These are phyloP conservation scores for Ceratobasidium sp. DNA, from an alignment of 1,284 basidiomycete species.

Conservation along the genomic window DNA sequence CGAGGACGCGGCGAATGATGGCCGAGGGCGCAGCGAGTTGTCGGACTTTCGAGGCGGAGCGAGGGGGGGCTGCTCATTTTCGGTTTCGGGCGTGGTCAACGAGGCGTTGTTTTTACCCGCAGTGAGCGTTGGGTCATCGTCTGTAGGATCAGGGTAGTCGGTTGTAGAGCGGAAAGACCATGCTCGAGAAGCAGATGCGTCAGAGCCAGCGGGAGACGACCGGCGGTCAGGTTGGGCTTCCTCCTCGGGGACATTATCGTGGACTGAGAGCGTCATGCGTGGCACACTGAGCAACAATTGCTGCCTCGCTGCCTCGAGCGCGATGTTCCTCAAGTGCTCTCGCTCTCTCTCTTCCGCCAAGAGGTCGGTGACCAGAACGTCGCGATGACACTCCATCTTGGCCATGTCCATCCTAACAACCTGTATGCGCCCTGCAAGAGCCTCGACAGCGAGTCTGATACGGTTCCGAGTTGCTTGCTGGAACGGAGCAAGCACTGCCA, in stretches of 20 bases:
- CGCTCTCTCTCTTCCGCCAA: slow-evolving; percentile 75
- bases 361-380: slow-evolving; percentile 78
- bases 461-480: slow-evolving; percentile 83
- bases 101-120: slow-evolving; percentile 31
- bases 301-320: slow-evolving; percentile 75
- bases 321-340: slow-evolving; percentile 72
- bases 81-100: slow-evolving; percentile 29
- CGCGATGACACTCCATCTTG: slow-evolving; percentile 77
- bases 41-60: slow-evolving; percentile 47
- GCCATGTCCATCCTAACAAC: slow-evolving; percentile 77
- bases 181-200: slow-evolving; percentile 34
- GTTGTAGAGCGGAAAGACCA: slow-evolving; percentile 44
- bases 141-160: slow-evolving; percentile 33
- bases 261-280: slow-evolving; percentile 32
- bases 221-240: slow-evolving; percentile 9
- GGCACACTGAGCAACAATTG: slow-evolving; percentile 55
- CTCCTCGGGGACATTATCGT: slow-evolving; percentile 29
- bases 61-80: slow-evolving; percentile 7
- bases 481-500: slow-evolving; percentile 89
- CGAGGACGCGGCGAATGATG: slow-evolving; percentile 67
- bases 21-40: slow-evolving; percentile 58
- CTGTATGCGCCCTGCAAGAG: slow-evolving; percentile 73
- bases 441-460: slow-evolving; percentile 70
- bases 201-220: slow-evolving; percentile 21
- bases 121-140: slow-evolving; percentile 29